phyloP scores from a whole-genome alignment of 2,329 filamentous ascomycete genomes.

The Cyclaneusma minus region DNA sequence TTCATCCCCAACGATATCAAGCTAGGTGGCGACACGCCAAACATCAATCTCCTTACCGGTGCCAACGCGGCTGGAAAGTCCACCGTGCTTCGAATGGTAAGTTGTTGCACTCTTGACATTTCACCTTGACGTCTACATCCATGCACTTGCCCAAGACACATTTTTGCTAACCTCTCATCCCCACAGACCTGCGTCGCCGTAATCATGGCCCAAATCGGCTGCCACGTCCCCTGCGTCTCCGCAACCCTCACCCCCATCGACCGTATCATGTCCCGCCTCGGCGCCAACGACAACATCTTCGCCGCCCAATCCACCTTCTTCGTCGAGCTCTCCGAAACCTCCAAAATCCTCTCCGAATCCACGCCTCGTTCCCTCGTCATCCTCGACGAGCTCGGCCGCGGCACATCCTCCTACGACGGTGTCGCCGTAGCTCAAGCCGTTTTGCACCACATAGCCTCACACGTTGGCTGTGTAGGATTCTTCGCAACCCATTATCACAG shows the following conservation, averaged over 20 bases:
- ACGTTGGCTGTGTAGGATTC: conserved; percentile 88
- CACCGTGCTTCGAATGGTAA: conserved; percentile 83
- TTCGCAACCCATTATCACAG: conserved; percentile 98
- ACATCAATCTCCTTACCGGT: conserved; percentile 83
- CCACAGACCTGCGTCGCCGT: conserved; percentile 77
- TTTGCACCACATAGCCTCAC: conserved; percentile 85
- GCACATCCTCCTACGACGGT: conserved; percentile 89
- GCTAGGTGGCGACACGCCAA: conserved; percentile 65
- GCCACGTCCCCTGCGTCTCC: conserved; percentile 70
- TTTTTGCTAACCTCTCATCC: conserved; percentile 8
- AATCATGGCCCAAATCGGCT: conserved; percentile 94
- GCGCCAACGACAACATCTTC: conserved; percentile 98
- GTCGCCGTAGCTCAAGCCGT: conserved; percentile 94
- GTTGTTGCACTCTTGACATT: conserved; percentile 13
- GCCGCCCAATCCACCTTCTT: conserved; percentile 97
- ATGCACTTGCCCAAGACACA: conserved; percentile 2
- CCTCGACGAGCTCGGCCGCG: conserved; percentile 86
- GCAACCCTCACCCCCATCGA: conserved; percentile 82
- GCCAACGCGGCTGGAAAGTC: conserved; percentile 97
- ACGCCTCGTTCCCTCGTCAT: conserved; percentile 91
- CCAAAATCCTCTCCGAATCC: conserved; percentile 92
- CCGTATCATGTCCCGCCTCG: conserved; percentile 95
- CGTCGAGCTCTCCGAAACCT: conserved; percentile 90
- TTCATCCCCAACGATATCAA: conserved; percentile 94
- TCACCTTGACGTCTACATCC: neutral